Evolutionary conservation across 768 basidiomycete species (phyloP), one percentile per base, ranked within the genome.

Genomic region (Dioszegia hungarica): DNA sequence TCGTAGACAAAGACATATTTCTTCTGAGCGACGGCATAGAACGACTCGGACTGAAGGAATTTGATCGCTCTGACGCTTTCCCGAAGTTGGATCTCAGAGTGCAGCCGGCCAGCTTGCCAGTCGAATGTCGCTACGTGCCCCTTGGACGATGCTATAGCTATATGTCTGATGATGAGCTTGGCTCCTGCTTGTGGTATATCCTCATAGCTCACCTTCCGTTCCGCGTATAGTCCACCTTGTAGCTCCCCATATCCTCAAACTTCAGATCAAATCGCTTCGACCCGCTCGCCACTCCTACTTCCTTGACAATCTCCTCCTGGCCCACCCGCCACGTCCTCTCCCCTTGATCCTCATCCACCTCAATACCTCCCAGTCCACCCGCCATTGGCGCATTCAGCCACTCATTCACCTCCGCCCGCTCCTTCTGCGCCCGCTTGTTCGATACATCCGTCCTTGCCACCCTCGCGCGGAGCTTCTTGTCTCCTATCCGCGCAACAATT

Each of bases 1-100:
- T 98, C 95, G 62, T 99, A 98, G 41, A 99, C 90, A 77, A 89
- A 99, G 17, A 88, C 89, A 72, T 94, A 89, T 80, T 91, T 88
- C 77, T 90, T 89, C 77, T 99, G 94, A 0, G 94, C 94, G 9
- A 95, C 92, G 1, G 94, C 94, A 68, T 87, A 91, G 76, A 86
- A 89, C 0, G 88, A 86, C 49, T 95, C 89, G 62, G 94, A 89
- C 70, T 97, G 93, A 6, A 99, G 78, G 70, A 91, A 97, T 17
- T 89, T 90, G 75, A 99, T 87, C 73, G 95, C 94, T 63, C 92
- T 79, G 67, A 89, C 89, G 22, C 88, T 90, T 77, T 98, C 94
- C 37, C 56, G 60, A 8, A 98, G 78, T 63, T 94, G 90, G 17
- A 97, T 79, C 70, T 98, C 94, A 5, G 88, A 81, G 68, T 92